These are phyloP conservation scores for Centaurea solstitialis DNA, from an alignment of 129 eudicot species.

Conservation along the genomic window DNA sequence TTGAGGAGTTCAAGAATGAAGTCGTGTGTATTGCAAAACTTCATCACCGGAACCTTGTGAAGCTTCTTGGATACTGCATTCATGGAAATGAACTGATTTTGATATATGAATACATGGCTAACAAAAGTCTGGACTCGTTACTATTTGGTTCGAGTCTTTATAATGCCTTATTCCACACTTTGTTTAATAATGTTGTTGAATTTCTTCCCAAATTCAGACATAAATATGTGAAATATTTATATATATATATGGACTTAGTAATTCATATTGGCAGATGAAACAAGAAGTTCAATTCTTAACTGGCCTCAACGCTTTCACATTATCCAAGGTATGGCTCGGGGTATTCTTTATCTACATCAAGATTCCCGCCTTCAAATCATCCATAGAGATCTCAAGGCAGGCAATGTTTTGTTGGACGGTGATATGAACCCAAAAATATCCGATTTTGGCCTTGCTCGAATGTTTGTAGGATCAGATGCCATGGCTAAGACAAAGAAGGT, in stretches of 20 bases:
- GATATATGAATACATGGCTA: slow-evolving; percentile 19
- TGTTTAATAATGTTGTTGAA: background rate
- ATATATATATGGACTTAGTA: background rate
- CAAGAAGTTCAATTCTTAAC: background rate
- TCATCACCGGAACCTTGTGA: slow-evolving; percentile 40
- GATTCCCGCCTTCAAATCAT: no score
- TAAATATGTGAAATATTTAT: background rate
- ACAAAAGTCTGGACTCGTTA: slow-evolving; percentile 24
- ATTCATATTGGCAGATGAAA: background rate
- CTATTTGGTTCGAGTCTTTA: slow-evolving; percentile 20
- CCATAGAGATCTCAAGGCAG: no score
- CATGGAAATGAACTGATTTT: slow-evolving; percentile 18
- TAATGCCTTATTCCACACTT: background rate
- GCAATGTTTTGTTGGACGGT: no score
- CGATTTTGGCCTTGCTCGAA: no score
- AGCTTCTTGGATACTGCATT: slow-evolving; percentile 33
- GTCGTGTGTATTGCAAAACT: slow-evolving; percentile 21
- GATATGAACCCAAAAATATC: no score
- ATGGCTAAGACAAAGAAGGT: background rate
- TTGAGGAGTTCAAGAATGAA: slow-evolving; percentile 1
- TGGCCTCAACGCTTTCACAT: no score
- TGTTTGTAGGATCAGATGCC: background rate
- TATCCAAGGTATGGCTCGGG: no score
- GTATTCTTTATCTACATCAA: no score
- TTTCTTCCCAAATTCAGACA: background rate